phyloP scores from a whole-genome alignment of 345 rosid species.

The Reutealis trisperma region DNA sequence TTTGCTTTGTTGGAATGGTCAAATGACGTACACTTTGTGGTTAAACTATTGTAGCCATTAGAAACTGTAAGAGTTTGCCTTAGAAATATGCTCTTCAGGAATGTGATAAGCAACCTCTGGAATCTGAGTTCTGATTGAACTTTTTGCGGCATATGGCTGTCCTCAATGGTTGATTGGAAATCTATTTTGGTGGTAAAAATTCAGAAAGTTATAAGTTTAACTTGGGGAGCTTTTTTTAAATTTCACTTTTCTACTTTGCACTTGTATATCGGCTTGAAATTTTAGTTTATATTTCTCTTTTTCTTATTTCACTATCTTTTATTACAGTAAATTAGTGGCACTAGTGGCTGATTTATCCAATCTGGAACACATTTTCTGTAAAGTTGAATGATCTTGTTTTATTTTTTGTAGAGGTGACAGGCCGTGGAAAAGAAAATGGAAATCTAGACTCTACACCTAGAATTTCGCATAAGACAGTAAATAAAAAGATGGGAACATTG shows the following conservation, averaged over 20 bases:
- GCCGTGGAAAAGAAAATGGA: constrained; percentile 81
- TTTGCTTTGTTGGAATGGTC: not conserved
- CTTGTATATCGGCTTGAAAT: not conserved
- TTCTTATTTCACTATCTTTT: not conserved
- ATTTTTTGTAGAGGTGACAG: constrained; percentile 72
- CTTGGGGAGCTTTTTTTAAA: not conserved
- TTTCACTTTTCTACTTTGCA: not conserved
- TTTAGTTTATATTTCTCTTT: not conserved
- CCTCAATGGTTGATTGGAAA: not conserved
- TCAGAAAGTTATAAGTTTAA: not conserved
- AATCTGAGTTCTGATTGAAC: not conserved
- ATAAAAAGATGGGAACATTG: constrained; percentile 59
- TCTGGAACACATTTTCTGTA: not conserved
- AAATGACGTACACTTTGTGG: not conserved
- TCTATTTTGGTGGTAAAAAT: not conserved
- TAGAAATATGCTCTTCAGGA: not conserved
- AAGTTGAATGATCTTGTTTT: constrained; percentile 5
- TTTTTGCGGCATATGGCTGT: not conserved
- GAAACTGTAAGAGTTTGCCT: not conserved
- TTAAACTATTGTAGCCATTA: not conserved
- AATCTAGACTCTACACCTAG: constrained; percentile 61
- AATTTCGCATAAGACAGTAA: constrained; percentile 54
- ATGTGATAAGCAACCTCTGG: not conserved
- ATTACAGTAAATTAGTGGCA: not conserved
- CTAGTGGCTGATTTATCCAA: not conserved